Evolutionary conservation across 495 filamentous ascomycete species (phyloP).

Genomic region (Xanthoparmelia taractica): DNA sequence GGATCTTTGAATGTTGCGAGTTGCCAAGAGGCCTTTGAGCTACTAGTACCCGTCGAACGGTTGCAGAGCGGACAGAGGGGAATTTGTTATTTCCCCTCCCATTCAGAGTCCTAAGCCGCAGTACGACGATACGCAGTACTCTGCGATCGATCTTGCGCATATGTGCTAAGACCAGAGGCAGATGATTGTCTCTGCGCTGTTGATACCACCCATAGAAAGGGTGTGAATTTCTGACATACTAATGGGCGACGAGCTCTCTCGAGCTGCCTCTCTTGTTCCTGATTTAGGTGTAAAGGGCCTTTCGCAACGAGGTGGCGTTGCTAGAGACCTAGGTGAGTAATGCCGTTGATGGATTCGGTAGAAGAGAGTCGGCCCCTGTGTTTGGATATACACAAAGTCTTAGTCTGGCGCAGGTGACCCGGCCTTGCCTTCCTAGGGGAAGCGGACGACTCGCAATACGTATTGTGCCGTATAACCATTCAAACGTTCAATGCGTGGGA

Average conservation of each 20-base stretch:
- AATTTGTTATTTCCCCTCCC: slow-evolving; percentile 3
- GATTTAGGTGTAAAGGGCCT: not conserved
- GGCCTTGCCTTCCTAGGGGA: not conserved
- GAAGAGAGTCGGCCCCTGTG: not conserved
- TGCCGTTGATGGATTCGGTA: not conserved
- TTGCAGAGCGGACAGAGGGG: not conserved
- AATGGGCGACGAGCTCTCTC: not conserved
- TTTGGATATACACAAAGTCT: not conserved
- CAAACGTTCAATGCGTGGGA: not conserved
- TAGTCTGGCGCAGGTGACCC: not conserved
- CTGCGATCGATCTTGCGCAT: not conserved
- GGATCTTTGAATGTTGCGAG: not conserved
- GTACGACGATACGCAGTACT: not conserved
- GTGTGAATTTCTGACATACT: not conserved
- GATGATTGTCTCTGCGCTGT: slow-evolving; percentile 4
- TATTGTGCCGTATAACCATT: not conserved
- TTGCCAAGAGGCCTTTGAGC: slow-evolving; percentile 4
- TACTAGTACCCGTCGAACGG: not conserved
- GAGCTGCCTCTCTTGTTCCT: not conserved
- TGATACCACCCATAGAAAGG: not conserved
- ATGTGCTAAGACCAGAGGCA: not conserved
- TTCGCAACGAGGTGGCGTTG: not conserved
- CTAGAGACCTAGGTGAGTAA: not conserved
- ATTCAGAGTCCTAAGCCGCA: slow-evolving; percentile 1
- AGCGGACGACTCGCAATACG: not conserved